Base-by-base conservation (phyloP, 2,329 filamentous ascomycete species). In the Ciborinia camelliae region DNA sequence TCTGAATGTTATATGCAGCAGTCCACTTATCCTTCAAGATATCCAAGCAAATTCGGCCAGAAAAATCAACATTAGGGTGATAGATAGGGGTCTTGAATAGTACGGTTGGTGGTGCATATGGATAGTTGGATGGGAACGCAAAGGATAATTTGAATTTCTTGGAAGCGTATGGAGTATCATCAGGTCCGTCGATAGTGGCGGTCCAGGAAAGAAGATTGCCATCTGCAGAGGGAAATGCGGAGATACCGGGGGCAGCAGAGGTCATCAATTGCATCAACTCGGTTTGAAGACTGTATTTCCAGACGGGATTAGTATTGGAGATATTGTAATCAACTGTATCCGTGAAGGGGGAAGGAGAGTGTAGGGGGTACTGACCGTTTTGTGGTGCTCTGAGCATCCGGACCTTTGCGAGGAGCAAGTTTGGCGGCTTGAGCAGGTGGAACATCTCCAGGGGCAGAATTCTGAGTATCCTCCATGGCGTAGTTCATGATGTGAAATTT, bases 1-100 rank as follows among this genome's bases (percentile, higher is more conserved):
- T 96, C 78, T 96, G 91, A 68, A 96, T 92, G 75, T 98, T 98
- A 84, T 97, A 96, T 51, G 96, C 93, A 23, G 95, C 92, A 66
- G 92, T 97, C 95, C 95, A 99, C 81, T 97, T 97, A 78, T 98
- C 95, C 84, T 97, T 98, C 70, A 99, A 83, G 71, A 99, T 99
- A 75, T 99, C 96, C 67, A 99, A 84, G 77, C 95, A 99, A 78
- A 99, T 99, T 64, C 95, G 86, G 48, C 95, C 95, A 4, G 90
- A 93, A 81, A 99, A 97, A 80, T 99, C 95, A 72, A 99, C 91
- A 73, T 99, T 99, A 62, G 95, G 95, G 78, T 99, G 95, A 82
- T 98, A 99, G 79, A 99, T 97, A 45, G 95, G 95, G 8, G 96
- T 99, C 82, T 93, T 96, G 87, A 97, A 99, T 66, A 97, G 84